A percentile compares a stretch with the other conserved stretches of the same genome.
phyloP scores from a whole-genome alignment of 2,329 filamentous ascomycete genomes.

The Chaetomium strumarium region DNA sequence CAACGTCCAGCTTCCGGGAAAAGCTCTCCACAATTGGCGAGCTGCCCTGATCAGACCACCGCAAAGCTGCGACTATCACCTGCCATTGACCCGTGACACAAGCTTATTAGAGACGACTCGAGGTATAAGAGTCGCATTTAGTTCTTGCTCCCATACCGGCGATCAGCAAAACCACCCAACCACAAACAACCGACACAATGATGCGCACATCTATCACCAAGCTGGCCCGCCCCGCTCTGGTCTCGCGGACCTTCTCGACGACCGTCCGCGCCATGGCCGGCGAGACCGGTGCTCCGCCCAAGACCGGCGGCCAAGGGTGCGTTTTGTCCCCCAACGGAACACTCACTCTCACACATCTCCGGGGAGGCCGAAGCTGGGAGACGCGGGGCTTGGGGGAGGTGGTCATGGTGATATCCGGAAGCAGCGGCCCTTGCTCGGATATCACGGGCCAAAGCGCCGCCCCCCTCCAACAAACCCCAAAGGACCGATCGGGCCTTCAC shows the following conservation, averaged over 20 bases:
- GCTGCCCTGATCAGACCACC: slow-evolving; percentile 11
- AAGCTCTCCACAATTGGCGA: slow-evolving; percentile 7
- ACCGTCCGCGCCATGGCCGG: slow-evolving; percentile 61
- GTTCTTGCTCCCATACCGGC: no score
- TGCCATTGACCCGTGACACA: not conserved
- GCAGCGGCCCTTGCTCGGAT: no score
- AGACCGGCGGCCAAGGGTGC: slow-evolving; percentile 48
- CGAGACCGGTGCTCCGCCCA: slow-evolving; percentile 59
- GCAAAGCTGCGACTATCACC: not conserved
- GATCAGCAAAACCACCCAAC: slow-evolving; percentile 1
- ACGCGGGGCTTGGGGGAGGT: no score
- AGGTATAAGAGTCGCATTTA: no score
- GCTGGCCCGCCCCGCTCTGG: slow-evolving; percentile 47
- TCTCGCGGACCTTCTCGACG: slow-evolving; percentile 55
- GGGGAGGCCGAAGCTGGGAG: no score
- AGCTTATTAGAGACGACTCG: no score
- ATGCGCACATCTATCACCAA: slow-evolving; percentile 58
- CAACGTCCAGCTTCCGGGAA: slow-evolving; percentile 8
- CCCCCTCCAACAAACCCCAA: not conserved
- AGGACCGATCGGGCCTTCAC: not conserved
- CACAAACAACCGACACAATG: slow-evolving; percentile 44
- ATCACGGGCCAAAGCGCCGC: no score
- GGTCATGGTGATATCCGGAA: no score
- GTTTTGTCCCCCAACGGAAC: slow-evolving; percentile 26
- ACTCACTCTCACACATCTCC: not conserved